A percentile compares a stretch with the other conserved stretches of the same genome.
Evolutionary conservation across 495 filamentous ascomycete species (phyloP).

Genomic region (Penicillium subrubescens): DNA sequence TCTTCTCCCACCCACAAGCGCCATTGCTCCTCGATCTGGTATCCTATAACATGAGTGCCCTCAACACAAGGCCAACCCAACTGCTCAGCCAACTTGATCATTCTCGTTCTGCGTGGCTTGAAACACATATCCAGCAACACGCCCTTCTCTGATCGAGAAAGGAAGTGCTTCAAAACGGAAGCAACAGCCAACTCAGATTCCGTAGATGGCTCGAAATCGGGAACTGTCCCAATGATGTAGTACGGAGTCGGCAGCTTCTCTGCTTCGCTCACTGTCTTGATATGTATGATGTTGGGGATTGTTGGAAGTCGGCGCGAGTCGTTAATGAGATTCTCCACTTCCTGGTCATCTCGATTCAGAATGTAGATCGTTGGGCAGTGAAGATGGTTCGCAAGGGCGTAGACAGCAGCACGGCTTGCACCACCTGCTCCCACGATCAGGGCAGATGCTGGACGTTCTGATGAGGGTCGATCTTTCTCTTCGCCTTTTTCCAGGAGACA

Average conservation of each 20-base stretch:
- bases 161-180: slow-evolving; percentile 53
- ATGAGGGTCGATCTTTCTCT: slow-evolving; percentile 39
- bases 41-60: slow-evolving; percentile 67
- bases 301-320: slow-evolving; percentile 30
- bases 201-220: slow-evolving; percentile 60
- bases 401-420: slow-evolving; percentile 63
- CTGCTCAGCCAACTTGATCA: slow-evolving; percentile 51
- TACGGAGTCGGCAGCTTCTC: slow-evolving; percentile 49
- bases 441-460: slow-evolving; percentile 30
- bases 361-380: slow-evolving; percentile 61
- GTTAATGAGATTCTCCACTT: slow-evolving; percentile 58
- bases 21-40: slow-evolving; percentile 68
- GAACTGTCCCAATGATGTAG: slow-evolving; percentile 62
- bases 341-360: slow-evolving; percentile 60
- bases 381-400: slow-evolving; percentile 59
- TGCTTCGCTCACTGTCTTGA: slow-evolving; percentile 55
- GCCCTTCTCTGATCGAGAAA: slow-evolving; percentile 48
- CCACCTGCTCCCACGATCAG: slow-evolving; percentile 65
- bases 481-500: slow-evolving; percentile 47
- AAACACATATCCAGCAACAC: slow-evolving; percentile 74
- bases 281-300: slow-evolving; percentile 47
- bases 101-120: slow-evolving; percentile 63
- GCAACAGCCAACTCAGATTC: slow-evolving; percentile 53
- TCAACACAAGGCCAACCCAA: slow-evolving; percentile 62
- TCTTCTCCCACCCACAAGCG: slow-evolving; percentile 58